Base-by-base conservation (phyloP, 2,329 filamentous ascomycete species). In the Scorias spongiosa region DNA sequence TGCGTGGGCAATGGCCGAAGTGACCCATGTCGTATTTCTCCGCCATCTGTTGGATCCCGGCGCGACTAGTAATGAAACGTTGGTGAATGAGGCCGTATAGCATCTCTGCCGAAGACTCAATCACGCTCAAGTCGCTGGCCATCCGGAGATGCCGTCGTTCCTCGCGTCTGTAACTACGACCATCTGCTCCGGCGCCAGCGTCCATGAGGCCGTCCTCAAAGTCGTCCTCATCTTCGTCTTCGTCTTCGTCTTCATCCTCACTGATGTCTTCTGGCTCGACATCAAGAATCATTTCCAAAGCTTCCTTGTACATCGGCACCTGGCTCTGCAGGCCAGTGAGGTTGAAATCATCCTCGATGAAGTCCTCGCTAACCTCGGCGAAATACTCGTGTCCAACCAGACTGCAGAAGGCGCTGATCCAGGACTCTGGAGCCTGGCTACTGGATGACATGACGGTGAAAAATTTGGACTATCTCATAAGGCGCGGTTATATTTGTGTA, bases 321-420 rank as follows among this genome's bases (percentile, higher is more conserved):
- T 96, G 89, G 47, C 81, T 84, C 65, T 94, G 87, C 57, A 98
- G 72, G 41, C 91, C 91, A 1, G 91, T 98, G 51, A 98, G 72
- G 66, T 98, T 98, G 73, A 98, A 98, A 65, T 98, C 91, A 78
- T 98, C 91, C 65, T 98, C 91, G 60, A 98, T 96, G 57, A 98
- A 98, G 59, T 98, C 91, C 67, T 98, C 91, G 39, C 86, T 91
- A 42, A 98, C 89, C 69, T 98, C 91, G 49, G 91, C 91, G 65
- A 98, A 98, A 69, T 96, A 98, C 66, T 98, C 91, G 63, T 98
- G 91, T 49, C 91, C 91, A 48, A 96, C 76, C 39, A 96, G 72
- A 34, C 85, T 87, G 71, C 91, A 98, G 65, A 95, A 98, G 46
- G 88, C 93, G 50, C 86, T 83, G 69, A 98, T 96, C 91, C 91